Base-by-base conservation (phyloP, 129 eudicot species). In the Oenanthe sinensis region DNA sequence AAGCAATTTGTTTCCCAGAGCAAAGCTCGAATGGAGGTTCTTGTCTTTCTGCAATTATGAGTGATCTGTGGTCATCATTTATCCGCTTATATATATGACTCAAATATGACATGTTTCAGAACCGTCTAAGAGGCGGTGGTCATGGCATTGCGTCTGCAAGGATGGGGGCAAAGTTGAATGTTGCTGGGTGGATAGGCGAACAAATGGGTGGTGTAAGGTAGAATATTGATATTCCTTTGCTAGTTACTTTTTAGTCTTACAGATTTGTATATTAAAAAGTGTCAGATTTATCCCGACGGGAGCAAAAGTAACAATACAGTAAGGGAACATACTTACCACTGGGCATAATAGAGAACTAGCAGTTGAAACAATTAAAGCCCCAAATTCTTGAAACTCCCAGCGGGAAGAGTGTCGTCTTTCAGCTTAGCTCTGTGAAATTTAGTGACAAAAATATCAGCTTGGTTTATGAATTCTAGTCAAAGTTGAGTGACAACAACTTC, bases 1-100 rank as follows among this genome's bases (percentile, higher is more conserved):
- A 96, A 96, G 91, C 99, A 96, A 90, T 96, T 96, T 79, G 97
- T 96, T 80, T 96, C 97, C 81, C 99, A 96, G 80, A 96, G 99
- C 91, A 96, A 83, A 92, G 95, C 97, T 77, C 88, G 95, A 84
- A 96, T 96, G 97, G 99, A 96, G 99, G 99, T 39, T 22, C 9
- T 83, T 78, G 42, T 47, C 26, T 15, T 65, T 75, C 43, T 58
- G 58, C 68, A 58, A 58, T 83, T 33, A 43, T 75, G 54, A 1
- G 1, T 10, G 76, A 17, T 45, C 24, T 60, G 17, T 43, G 74
- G 13, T 5, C 36, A 33, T 8, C 48, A 2, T 39, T 6, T 77
- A 58, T 58, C 3, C 17, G 28, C 6, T 46, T n/a, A 17, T 39
- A 13, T 39, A 60, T n/a, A 24, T 9, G 5, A n/a, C 62, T 77